These are phyloP conservation scores for Anisodus tanguticus DNA, from an alignment of 257 asterid species.

Conservation along the genomic window DNA sequence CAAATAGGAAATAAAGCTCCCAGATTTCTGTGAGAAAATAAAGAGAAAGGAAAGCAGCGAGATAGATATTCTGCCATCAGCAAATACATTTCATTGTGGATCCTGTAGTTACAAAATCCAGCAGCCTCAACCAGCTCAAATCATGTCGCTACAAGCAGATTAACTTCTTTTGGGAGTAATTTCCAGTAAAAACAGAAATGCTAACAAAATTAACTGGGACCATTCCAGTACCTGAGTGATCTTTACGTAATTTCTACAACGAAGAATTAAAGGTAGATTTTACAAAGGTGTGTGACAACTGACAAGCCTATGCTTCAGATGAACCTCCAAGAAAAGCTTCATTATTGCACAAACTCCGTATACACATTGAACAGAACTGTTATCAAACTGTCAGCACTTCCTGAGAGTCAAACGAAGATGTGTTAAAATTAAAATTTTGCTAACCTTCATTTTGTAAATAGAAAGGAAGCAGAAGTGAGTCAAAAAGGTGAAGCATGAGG, in stretches of 20 bases:
- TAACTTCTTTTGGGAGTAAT: background rate
- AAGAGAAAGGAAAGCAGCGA: too few relatives aligned
- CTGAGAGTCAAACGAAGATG: background rate
- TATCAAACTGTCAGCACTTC: slow-evolving; percentile 26
- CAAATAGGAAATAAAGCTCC: background rate
- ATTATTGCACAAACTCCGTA: slow-evolving; percentile 21
- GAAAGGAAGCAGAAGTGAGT: background rate
- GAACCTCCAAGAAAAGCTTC: slow-evolving; percentile 15
- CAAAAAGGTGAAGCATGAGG: slow-evolving; percentile 4
- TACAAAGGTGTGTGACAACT: background rate
- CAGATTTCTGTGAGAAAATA: background rate
- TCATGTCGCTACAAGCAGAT: background rate
- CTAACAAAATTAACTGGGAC: slow-evolving; percentile 11
- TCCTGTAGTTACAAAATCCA: background rate
- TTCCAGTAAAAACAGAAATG: background rate
- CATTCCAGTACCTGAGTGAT: background rate
- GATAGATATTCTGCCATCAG: background rate
- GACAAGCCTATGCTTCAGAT: background rate
- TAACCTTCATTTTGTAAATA: background rate
- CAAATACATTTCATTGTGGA: background rate
- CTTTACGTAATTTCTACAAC: background rate
- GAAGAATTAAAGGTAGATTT: background rate
- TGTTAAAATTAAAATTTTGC: background rate
- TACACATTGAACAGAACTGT: slow-evolving; percentile 2
- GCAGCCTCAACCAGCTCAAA: background rate